Conservation (phyloP, 164 flowering plant genomes). For the Tetracentron sinense region DNA sequence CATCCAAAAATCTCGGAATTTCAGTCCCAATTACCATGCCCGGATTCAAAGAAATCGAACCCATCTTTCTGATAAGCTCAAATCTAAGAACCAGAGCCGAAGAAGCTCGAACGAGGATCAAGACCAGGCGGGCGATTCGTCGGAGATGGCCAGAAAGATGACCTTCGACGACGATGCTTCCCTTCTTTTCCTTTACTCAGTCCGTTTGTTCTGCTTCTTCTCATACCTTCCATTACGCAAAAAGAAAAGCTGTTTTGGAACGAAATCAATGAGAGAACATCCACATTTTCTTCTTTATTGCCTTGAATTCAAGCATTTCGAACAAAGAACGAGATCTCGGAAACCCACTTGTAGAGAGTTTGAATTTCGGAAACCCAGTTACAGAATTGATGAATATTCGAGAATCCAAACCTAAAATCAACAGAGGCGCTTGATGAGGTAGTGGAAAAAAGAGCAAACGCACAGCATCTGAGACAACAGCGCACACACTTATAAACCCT, state of each 20-base stretch:
- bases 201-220: slow-evolving; percentile 9
- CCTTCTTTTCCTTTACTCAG: slow-evolving; percentile 17
- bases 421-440: not conserved
- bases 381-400: slow-evolving; percentile 19
- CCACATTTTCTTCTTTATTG: slow-evolving; percentile 52
- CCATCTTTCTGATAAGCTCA: slow-evolving; percentile 17
- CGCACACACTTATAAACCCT: too few species aligned
- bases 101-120: slow-evolving; percentile 9
- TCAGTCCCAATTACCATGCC: slow-evolving; percentile 8
- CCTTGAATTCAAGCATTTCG: slow-evolving; percentile 43
- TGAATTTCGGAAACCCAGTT: slow-evolving; percentile 17
- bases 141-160: slow-evolving; percentile 69
- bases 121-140: slow-evolving; percentile 79
- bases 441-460: too few species aligned
- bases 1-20: slow-evolving; percentile 8
- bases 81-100: slow-evolving; percentile 16
- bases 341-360: slow-evolving; percentile 9
- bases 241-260: slow-evolving; percentile 14
- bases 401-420: slow-evolving; percentile 2
- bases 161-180: slow-evolving; percentile 34
- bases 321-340: not conserved
- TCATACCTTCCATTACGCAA: slow-evolving; percentile 46
- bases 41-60: slow-evolving; percentile 24
- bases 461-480: too few species aligned
- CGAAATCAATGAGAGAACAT: slow-evolving; percentile 16